Conservation (phyloP, 331 rosid species). For the Stylosanthes scabra region DNA sequence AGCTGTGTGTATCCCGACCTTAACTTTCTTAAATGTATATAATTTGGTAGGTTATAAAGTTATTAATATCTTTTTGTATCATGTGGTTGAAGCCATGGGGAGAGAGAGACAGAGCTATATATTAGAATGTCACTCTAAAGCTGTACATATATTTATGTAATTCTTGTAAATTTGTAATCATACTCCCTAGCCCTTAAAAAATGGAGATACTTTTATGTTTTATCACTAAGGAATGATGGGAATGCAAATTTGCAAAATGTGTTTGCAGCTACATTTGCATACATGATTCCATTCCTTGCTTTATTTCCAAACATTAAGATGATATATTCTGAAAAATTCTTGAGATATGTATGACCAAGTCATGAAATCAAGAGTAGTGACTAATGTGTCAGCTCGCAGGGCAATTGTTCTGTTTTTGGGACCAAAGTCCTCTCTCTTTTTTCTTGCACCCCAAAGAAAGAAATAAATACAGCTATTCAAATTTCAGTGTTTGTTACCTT, state of each 20-base stretch:
- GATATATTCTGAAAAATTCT: not conserved
- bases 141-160: constrained; percentile 43
- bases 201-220: constrained; percentile 17
- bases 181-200: constrained; percentile 24
- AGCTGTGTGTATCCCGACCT: constrained; percentile 60
- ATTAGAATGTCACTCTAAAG: constrained; percentile 6
- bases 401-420: not conserved
- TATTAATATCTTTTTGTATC: constrained; percentile 18
- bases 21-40: constrained; percentile 34
- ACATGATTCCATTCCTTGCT: constrained; percentile 7
- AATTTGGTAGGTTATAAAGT: constrained; percentile 13
- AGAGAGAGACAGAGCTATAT: constrained; percentile 1
- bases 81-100: constrained; percentile 20
- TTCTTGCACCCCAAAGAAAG: constrained; percentile 30
- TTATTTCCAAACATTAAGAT: not conserved
- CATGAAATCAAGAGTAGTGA: not conserved
- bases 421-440: constrained; percentile 11
- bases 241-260: constrained; percentile 19
- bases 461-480: not conserved
- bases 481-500: not conserved
- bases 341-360: constrained; percentile 12
- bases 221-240: constrained; percentile 26
- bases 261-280: constrained; percentile 12
- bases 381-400: not conserved
- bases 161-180: constrained; percentile 39